Conservation (phyloP, 495 filamentous ascomycete genomes). For the Penicillium bialowiezense region DNA sequence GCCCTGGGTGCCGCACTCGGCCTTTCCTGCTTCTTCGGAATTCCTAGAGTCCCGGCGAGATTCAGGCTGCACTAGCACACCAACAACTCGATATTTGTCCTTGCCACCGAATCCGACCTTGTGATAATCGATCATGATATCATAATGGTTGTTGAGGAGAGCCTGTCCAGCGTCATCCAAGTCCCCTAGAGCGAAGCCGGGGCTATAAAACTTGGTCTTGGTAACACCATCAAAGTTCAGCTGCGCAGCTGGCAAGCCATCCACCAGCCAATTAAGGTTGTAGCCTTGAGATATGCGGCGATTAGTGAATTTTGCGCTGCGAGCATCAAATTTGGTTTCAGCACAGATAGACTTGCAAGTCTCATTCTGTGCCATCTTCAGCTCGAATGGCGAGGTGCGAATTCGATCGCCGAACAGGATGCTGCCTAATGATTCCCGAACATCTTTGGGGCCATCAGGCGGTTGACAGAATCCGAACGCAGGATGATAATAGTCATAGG, state of each 20-base stretch:
- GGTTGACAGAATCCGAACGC: slow-evolving; percentile 85
- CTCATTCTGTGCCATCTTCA: slow-evolving; percentile 81
- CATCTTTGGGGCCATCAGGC: slow-evolving; percentile 65
- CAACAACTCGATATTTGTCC: slow-evolving; percentile 80
- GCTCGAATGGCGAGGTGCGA: slow-evolving; percentile 82
- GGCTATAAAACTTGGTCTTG: slow-evolving; percentile 72
- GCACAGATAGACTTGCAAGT: slow-evolving; percentile 78
- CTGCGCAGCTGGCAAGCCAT: slow-evolving; percentile 88
- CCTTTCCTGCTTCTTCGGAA: slow-evolving; percentile 47
- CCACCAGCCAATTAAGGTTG: slow-evolving; percentile 92
- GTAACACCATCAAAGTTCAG: slow-evolving; percentile 70
- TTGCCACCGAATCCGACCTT: slow-evolving; percentile 54
- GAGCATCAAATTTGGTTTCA: slow-evolving; percentile 60
- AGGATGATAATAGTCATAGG: slow-evolving; percentile 92
- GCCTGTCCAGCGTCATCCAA: slow-evolving; percentile 53
- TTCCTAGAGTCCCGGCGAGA: slow-evolving; percentile 62
- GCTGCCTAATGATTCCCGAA: slow-evolving; percentile 87
- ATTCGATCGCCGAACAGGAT: slow-evolving; percentile 97
- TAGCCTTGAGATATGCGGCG: slow-evolving; percentile 74
- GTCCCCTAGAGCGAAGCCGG: slow-evolving; percentile 82
- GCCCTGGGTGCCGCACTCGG: slow-evolving; percentile 56
- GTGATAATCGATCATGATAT: slow-evolving; percentile 93
- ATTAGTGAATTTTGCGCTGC: slow-evolving; percentile 75
- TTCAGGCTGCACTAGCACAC: slow-evolving; percentile 78
- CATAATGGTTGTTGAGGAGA: slow-evolving; percentile 86